phyloP scores from a whole-genome alignment of 495 filamentous ascomycete species.

The Neurospora sp. region DNA sequence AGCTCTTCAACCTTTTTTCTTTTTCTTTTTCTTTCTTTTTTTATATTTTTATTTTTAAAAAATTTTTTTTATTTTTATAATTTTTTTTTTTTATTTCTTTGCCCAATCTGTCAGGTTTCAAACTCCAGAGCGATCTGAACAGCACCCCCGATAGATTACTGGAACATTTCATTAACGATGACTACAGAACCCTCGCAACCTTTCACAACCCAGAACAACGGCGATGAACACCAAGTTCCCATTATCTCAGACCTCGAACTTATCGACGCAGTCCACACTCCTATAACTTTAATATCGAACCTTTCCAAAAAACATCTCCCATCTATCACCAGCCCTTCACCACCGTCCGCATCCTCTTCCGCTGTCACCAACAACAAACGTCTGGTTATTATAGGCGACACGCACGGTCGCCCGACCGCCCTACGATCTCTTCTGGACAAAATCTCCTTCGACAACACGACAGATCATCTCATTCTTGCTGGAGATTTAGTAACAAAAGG shows the following conservation, averaged over 20 bases:
- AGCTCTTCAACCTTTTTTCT: neutral
- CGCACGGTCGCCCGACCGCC: conserved; percentile 71
- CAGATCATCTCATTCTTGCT: conserved; percentile 71
- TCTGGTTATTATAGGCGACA: conserved; percentile 76
- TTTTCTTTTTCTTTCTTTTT: neutral
- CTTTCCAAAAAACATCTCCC: conserved; percentile 29
- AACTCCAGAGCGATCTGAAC: neutral
- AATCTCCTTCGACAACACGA: conserved; percentile 46
- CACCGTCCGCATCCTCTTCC: neutral
- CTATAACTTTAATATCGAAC: conserved; percentile 19
- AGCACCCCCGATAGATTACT: neutral
- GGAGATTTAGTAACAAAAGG: conserved; percentile 88
- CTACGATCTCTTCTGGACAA: conserved; percentile 58
- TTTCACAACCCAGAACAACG: neutral
- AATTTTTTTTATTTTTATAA: neutral
- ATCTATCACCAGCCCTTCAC: neutral
- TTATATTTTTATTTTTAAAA: neutral
- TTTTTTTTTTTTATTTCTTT: neutral
- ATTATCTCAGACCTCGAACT: neutral
- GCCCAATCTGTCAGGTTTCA: neutral
- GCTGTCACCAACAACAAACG: conserved; percentile 7
- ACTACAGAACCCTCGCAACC: neutral
- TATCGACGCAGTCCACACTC: neutral
- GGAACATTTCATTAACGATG: neutral
- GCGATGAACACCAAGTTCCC: neutral